Percentiles rank a stretch among this genome's conserved stretches.
These are phyloP conservation scores for Metarhizium brunneum DNA, from an alignment of 2,329 filamentous ascomycete genomes.

Conservation along the genomic window DNA sequence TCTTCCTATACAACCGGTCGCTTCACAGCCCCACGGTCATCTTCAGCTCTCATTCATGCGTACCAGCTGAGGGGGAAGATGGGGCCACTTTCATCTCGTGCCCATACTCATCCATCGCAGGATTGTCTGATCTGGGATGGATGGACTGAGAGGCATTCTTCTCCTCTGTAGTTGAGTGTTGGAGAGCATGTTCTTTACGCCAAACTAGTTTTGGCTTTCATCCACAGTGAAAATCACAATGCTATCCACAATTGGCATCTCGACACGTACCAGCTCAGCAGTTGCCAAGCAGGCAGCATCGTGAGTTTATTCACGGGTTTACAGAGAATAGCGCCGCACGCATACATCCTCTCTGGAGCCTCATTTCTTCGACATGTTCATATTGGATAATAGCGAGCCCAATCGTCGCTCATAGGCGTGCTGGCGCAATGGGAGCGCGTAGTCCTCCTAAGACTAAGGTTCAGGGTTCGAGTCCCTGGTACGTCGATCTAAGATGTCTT, in stretches of 20 bases:
- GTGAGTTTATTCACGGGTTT: neutral
- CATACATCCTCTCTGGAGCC: neutral
- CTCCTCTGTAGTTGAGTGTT: neutral
- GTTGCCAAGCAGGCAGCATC: neutral
- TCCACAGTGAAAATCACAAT: neutral
- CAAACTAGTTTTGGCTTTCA: neutral
- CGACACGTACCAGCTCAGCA: no score
- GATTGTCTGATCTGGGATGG: no score
- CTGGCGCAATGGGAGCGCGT: constrained; percentile 21
- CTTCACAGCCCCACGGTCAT: neutral
- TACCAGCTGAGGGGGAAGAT: neutral
- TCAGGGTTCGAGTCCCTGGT: constrained; percentile 32
- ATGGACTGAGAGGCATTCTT: neutral
- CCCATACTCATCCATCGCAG: neutral
- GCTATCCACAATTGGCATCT: no score
- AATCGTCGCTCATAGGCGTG: neutral
- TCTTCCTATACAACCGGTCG: neutral
- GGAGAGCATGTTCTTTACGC: neutral
- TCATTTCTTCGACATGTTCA: neutral
- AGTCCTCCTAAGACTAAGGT: constrained; percentile 31
- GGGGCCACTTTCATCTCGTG: neutral
- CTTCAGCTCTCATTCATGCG: neutral
- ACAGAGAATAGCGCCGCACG: neutral
- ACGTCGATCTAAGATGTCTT: constrained; percentile 11
- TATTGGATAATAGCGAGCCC: neutral